Conservation (phyloP, 768 basidiomycete genomes). For the Rhodosporidiobolus sp. region DNA sequence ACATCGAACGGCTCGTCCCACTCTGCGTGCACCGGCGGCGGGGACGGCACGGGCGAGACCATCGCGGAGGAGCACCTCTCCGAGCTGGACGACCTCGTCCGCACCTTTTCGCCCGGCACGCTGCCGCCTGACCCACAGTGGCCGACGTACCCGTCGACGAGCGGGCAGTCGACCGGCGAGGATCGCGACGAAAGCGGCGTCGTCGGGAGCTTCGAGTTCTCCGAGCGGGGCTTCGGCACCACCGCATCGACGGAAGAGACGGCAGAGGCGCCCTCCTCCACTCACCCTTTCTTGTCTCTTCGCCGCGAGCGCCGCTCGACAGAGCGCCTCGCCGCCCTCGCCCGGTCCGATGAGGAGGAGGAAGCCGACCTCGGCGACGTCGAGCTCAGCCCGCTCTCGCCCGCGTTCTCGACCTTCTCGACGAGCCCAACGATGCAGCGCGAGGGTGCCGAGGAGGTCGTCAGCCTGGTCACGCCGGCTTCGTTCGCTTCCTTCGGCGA, state of each 20-base stretch:
- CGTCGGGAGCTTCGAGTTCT: slow-evolving; percentile 9
- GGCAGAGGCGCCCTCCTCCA: too few relatives aligned
- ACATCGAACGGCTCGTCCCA: background rate
- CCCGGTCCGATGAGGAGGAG: background rate
- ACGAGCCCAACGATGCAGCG: background rate
- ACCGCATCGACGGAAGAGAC: too few relatives aligned
- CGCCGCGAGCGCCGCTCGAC: background rate
- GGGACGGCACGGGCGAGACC: background rate
- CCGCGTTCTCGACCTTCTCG: background rate
- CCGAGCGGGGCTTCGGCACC: background rate
- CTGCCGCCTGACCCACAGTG: background rate
- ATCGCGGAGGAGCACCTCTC: background rate
- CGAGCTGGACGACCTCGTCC: slow-evolving; percentile 5
- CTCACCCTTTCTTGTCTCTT: too few relatives aligned
- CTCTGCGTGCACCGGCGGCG: background rate
- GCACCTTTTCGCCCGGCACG: background rate
- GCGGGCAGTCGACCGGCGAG: too few relatives aligned
- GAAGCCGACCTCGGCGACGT: background rate
- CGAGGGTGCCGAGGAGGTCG: background rate
- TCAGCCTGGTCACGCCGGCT: background rate
- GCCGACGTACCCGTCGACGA: background rate
- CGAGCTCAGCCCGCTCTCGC: background rate
- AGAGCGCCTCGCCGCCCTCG: background rate
- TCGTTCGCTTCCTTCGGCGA: background rate
- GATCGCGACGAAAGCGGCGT: too few relatives aligned